These are phyloP conservation scores for Mycena sp. DNA, from an alignment of 1,284 basidiomycete species.

Conservation along the genomic window DNA sequence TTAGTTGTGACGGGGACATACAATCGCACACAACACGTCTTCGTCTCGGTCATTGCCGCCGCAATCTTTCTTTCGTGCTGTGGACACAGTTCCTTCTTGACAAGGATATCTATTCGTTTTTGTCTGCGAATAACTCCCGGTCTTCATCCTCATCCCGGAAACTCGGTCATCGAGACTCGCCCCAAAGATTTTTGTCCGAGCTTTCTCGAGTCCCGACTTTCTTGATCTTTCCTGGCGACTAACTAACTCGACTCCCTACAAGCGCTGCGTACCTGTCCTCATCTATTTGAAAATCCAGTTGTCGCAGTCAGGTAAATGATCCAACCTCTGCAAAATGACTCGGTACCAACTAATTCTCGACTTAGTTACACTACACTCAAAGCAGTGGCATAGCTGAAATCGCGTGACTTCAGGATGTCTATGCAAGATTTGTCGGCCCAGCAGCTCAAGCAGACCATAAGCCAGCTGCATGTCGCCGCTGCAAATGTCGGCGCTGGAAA, in stretches of 20 bases:
- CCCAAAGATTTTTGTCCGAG: too few relatives aligned
- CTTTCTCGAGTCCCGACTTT: neutral
- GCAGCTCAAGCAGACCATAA: constrained; percentile 24
- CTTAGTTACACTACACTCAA: neutral
- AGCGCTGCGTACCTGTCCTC: too few relatives aligned
- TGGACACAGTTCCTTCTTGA: too few relatives aligned
- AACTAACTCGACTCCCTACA: neutral
- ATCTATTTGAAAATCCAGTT: neutral
- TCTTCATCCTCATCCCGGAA: too few relatives aligned
- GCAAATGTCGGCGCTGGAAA: constrained; percentile 1
- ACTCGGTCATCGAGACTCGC: too few relatives aligned
- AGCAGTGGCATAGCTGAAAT: neutral
- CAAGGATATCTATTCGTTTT: too few relatives aligned
- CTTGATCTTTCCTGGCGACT: neutral
- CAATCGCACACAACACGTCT: constrained; percentile 9
- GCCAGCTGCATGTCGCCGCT: constrained; percentile 23
- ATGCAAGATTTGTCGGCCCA: constrained; percentile 22
- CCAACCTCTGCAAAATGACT: neutral
- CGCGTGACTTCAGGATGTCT: constrained; percentile 2
- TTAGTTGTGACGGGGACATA: neutral
- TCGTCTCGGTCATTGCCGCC: too few relatives aligned
- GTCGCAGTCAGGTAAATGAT: neutral
- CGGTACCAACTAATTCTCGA: too few relatives aligned
- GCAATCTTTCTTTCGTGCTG: too few relatives aligned
- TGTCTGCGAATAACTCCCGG: too few relatives aligned